A percentile compares a stretch with the other conserved stretches of the same genome.
These are phyloP conservation scores for Kalmanozyma brasiliensis DNA, from an alignment of 1,284 basidiomycete species.

Conservation along the genomic window DNA sequence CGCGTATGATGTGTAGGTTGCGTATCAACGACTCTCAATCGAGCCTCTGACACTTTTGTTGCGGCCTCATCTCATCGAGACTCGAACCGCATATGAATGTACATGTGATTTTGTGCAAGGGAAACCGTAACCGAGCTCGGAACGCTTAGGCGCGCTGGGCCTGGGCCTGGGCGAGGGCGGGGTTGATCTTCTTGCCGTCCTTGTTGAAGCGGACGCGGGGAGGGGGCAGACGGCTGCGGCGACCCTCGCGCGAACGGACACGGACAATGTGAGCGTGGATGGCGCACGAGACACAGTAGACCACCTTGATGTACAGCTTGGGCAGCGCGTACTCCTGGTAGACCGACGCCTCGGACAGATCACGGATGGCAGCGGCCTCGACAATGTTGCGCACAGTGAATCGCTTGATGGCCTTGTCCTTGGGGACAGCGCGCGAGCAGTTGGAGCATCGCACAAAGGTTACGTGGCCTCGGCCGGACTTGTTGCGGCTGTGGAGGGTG, in stretches of 20 bases:
- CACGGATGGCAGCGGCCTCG: slow-evolving; percentile 95
- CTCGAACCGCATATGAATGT: not conserved
- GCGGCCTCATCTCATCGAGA: too few species aligned
- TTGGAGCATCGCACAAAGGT: slow-evolving; percentile 95
- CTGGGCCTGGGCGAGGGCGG: slow-evolving; percentile 60
- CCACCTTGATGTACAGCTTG: slow-evolving; percentile 99
- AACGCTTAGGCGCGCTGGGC: slow-evolving; percentile 34
- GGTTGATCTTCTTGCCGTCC: slow-evolving; percentile 82
- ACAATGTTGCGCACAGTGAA: slow-evolving; percentile 99
- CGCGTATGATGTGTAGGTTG: slow-evolving; percentile 7
- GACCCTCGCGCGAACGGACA: slow-evolving; percentile 66
- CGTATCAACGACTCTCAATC: too few species aligned
- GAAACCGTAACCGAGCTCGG: not conserved
- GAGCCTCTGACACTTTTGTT: too few species aligned
- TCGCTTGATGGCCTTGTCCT: slow-evolving; percentile 98
- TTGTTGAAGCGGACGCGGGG: slow-evolving; percentile 92
- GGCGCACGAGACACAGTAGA: slow-evolving; percentile 98
- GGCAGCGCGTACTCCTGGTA: slow-evolving; percentile 96
- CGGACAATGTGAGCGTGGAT: slow-evolving; percentile 89
- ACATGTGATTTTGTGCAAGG: slow-evolving; percentile 13
- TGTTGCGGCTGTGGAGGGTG: slow-evolving; percentile 70
- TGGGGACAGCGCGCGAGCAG: slow-evolving; percentile 76
- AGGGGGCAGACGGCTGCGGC: slow-evolving; percentile 74
- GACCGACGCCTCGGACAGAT: slow-evolving; percentile 95
- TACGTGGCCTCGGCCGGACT: slow-evolving; percentile 92